Conservation (phyloP, 176 grass and related monocot genomes). For the Zea mays region Zm-B73-REFERENCE-NAM-5.0 NC_050105.1:141631001-141631500, state of each 20-base stretch:
- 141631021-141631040: conserved; percentile 14
- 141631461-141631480: neutral
- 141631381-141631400: neutral
- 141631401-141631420: neutral
- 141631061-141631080: conserved; percentile 34
- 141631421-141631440: too few species aligned
- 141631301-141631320: conserved; percentile 24
- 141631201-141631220: conserved; percentile 40
- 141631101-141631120: conserved; percentile 51
- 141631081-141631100: conserved; percentile 48
- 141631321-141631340: conserved; percentile 45
- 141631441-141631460: too few species aligned
- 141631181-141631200: conserved; percentile 41
- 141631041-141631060: conserved; percentile 42
- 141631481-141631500: too few species aligned
- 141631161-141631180: conserved; percentile 35
- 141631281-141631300: conserved; percentile 27
- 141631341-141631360: conserved; percentile 21
- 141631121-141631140: conserved; percentile 32
- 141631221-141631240: neutral
- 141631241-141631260: conserved; percentile 31
- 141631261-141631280: neutral
- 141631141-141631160: conserved; percentile 32
- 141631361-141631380: conserved; percentile 12
- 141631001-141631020: conserved; percentile 42